Percentiles rank a stretch among this genome's conserved stretches.
Conservation (phyloP, 768 basidiomycete genomes). For the Postia placenta region DNA sequence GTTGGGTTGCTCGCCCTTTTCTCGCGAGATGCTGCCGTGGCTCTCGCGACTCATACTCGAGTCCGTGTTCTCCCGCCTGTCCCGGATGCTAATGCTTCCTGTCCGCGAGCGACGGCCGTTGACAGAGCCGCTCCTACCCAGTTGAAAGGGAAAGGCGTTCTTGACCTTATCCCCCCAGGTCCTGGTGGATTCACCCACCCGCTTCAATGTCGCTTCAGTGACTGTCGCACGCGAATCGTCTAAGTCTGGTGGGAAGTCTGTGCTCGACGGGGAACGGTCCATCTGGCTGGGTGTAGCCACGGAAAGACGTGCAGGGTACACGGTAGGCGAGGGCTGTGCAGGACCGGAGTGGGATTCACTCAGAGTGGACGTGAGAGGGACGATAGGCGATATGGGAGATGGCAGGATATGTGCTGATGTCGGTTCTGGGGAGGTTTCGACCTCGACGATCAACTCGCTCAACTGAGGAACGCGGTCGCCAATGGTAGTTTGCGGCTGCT, state of each 20-base stretch:
- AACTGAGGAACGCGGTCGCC: background rate
- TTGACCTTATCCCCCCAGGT: slow-evolving; percentile 77
- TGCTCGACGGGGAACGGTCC: slow-evolving; percentile 50
- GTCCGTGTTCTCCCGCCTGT: slow-evolving; percentile 63
- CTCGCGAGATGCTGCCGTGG: slow-evolving; percentile 58
- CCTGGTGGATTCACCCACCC: slow-evolving; percentile 49
- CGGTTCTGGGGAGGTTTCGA: slow-evolving; percentile 52
- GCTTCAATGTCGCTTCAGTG: slow-evolving; percentile 40
- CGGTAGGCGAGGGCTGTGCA: slow-evolving; percentile 40
- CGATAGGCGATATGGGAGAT: slow-evolving; percentile 42
- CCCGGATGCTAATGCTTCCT: slow-evolving; percentile 66
- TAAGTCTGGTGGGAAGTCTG: slow-evolving; percentile 20
- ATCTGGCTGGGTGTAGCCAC: slow-evolving; percentile 54
- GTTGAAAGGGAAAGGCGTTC: slow-evolving; percentile 52
- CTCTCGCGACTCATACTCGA: slow-evolving; percentile 74
- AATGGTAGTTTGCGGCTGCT: slow-evolving; percentile 5
- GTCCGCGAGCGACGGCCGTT: slow-evolving; percentile 73
- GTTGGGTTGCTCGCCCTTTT: slow-evolving; percentile 41
- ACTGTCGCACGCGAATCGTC: slow-evolving; percentile 22
- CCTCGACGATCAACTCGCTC: slow-evolving; percentile 39
- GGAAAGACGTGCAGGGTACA: slow-evolving; percentile 56
- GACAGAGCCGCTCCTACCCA: slow-evolving; percentile 50
- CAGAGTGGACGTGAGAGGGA: slow-evolving; percentile 34
- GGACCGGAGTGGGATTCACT: slow-evolving; percentile 39
- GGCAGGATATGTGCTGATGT: slow-evolving; percentile 39